These are phyloP conservation scores for Candida sojae DNA, from an alignment of 1,139 yeast species.

Conservation along the genomic window DNA sequence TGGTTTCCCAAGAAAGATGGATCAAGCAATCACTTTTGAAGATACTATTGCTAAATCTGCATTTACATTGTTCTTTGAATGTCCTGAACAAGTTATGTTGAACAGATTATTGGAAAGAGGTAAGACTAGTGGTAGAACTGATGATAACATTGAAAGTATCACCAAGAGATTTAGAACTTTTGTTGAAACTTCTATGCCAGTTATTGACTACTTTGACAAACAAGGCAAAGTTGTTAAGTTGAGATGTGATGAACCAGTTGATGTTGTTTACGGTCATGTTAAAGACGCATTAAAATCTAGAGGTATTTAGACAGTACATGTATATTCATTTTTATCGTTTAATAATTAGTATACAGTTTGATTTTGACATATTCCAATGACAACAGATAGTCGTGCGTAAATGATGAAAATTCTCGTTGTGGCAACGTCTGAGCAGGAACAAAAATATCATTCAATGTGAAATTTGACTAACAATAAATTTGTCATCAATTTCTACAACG, in stretches of 20 bases:
- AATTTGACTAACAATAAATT: background rate
- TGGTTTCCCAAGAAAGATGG: constrained; percentile 98
- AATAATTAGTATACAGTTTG: too few species aligned
- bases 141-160: constrained; percentile 90
- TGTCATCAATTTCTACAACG: background rate
- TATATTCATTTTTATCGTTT: background rate
- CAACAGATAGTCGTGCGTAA: background rate
- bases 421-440: background rate
- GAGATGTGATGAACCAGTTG: constrained; percentile 78
- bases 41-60: constrained; percentile 72
- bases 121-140: constrained; percentile 90
- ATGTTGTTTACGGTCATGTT: constrained; percentile 74
- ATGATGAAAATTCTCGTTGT: background rate
- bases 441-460: background rate
- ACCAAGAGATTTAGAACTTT: constrained; percentile 86
- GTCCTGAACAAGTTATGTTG: constrained; percentile 90
- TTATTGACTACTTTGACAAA: constrained; percentile 77
- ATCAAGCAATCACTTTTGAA: constrained; percentile 92
- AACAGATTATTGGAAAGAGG: constrained; percentile 86
- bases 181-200: constrained; percentile 92
- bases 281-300: constrained; percentile 56
- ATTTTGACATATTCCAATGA: too few species aligned
- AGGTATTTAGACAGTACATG: constrained; percentile 24
- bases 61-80: constrained; percentile 87
- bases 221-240: constrained; percentile 79